Evolutionary conservation across 495 filamentous ascomycete species (phyloP).

Genomic region (Lichina pygmaea): DNA sequence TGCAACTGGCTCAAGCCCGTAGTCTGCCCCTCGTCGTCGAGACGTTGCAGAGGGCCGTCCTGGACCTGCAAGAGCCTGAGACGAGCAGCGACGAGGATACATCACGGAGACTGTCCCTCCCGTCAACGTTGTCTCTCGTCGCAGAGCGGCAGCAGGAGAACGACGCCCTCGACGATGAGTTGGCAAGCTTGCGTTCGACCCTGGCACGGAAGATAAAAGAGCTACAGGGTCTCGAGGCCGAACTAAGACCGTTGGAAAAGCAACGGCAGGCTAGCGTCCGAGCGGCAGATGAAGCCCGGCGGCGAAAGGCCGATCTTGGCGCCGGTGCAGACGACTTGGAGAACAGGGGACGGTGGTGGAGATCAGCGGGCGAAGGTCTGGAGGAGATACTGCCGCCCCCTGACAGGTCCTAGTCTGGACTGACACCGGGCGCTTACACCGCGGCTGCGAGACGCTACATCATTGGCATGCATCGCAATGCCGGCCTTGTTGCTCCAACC

Average conservation of each 20-base stretch:
- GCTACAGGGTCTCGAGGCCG: constrained; percentile 40
- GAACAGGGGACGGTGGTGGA: constrained; percentile 60
- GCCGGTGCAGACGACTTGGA: constrained; percentile 57
- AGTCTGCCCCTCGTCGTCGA: constrained; percentile 34
- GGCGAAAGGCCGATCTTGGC: constrained; percentile 40
- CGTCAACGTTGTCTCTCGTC: constrained; percentile 29
- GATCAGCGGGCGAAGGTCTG: constrained; percentile 38
- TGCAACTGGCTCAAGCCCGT: constrained; percentile 29
- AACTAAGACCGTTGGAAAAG: constrained; percentile 41
- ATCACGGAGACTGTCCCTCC: constrained; percentile 25
- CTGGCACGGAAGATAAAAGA: constrained; percentile 50
- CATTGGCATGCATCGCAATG: too few species aligned
- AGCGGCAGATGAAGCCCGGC: constrained; percentile 53
- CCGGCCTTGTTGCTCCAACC: too few species aligned
- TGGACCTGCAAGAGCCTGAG: constrained; percentile 18
- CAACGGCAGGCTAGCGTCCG: constrained; percentile 36
- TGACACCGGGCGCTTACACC: not conserved
- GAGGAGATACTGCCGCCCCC: constrained; percentile 29
- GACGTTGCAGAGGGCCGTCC: constrained; percentile 32
- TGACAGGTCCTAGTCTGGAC: not conserved
- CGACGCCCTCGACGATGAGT: constrained; percentile 35
- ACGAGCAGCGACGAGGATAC: constrained; percentile 10
- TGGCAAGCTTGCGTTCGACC: constrained; percentile 33
- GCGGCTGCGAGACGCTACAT: too few species aligned
- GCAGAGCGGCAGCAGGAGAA: constrained; percentile 31